phyloP scores from a whole-genome alignment of 768 basidiomycete genomes.

The Calocybe cyanea region DNA sequence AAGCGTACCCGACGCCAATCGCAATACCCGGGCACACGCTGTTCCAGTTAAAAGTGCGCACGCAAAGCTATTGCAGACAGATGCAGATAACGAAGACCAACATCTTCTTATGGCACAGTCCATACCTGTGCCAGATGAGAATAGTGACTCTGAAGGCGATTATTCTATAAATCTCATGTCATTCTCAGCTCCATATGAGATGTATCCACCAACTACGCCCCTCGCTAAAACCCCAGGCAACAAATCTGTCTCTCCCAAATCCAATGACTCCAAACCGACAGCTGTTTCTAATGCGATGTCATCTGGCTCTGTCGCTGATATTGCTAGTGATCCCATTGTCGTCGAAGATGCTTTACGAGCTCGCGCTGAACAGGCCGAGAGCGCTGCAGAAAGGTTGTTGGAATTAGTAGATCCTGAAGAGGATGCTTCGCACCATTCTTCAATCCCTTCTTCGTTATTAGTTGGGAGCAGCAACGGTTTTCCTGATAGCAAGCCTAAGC shows the following conservation, averaged over 20 bases:
- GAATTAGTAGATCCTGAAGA: slow-evolving; percentile 85
- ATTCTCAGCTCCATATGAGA: slow-evolving; percentile 67
- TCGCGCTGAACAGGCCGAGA: slow-evolving; percentile 90
- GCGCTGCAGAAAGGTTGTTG: slow-evolving; percentile 82
- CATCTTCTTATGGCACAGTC: slow-evolving; percentile 66
- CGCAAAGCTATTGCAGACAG: slow-evolving; percentile 38
- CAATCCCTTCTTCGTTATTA: slow-evolving; percentile 53
- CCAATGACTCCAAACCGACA: slow-evolving; percentile 44
- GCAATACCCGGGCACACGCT: slow-evolving; percentile 18
- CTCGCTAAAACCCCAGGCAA: slow-evolving; percentile 33
- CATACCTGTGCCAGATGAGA: slow-evolving; percentile 73
- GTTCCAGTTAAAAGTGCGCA: slow-evolving; percentile 37
- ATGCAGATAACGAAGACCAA: slow-evolving; percentile 42
- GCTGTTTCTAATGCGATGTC: slow-evolving; percentile 60
- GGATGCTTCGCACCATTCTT: slow-evolving; percentile 46
- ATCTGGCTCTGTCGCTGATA: slow-evolving; percentile 43
- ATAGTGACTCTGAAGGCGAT: slow-evolving; percentile 67
- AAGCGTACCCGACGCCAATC: slow-evolving; percentile 13
- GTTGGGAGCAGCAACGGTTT: slow-evolving; percentile 35
- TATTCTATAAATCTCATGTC: slow-evolving; percentile 62
- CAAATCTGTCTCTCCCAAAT: slow-evolving; percentile 53
- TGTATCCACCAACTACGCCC: slow-evolving; percentile 30
- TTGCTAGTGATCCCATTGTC: slow-evolving; percentile 37
- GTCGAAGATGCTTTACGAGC: slow-evolving; percentile 86
- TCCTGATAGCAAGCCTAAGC: slow-evolving; percentile 36